Base-by-base conservation (phyloP, 139 green algal species). In the Mychonastes homosphaera region DNA sequence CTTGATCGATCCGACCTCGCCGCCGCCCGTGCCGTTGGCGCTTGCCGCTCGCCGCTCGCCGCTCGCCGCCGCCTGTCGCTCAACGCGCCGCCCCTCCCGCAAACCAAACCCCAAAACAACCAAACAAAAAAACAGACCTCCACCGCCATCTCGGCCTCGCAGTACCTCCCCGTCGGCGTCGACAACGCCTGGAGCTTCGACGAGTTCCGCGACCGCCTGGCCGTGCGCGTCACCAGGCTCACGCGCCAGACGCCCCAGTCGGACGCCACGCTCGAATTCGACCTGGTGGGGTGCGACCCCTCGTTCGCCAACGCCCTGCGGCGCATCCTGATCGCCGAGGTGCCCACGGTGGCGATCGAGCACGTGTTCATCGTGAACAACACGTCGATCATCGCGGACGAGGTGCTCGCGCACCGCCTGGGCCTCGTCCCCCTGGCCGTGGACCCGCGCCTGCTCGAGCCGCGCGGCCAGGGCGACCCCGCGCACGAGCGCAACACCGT, bases 351-450 rank as follows among this genome's bases (percentile, higher is more conserved):
- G 67, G 92, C 92, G 1, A 94, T 97, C 24, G 90, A 98, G 78
- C 89, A 97, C 63, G 90, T 99, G 12, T 99, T 90, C 71, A 79
- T 97, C 18, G 53, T 92, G 18, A 87, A 99, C 83, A 98, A 98
- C 77, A 97, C 92, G 1, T 89, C 75, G 18, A 84, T 97, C 50
- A 88, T 98, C 15, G 64, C 85, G 72, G 84, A 94, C 65, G 87
- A 96, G 69, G 79, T 99, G 53, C 56, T 99, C 18, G 72, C 84
- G 2, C 92, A 99, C 58, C 69, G 92, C 0, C 75, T 99, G 38
- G 92, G 92, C 24, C 65, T 99, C 29, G 72, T 98, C 21, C 92
- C 92, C 0, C 67, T 99, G 1, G 41, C 54, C 5, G 72, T 90
- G 0, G 85, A 97, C 73, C 84, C 92, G 2, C 56, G 64, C 12